These are phyloP conservation scores for Roridomyces roridus DNA, from an alignment of 768 basidiomycete species.

Conservation along the genomic window DNA sequence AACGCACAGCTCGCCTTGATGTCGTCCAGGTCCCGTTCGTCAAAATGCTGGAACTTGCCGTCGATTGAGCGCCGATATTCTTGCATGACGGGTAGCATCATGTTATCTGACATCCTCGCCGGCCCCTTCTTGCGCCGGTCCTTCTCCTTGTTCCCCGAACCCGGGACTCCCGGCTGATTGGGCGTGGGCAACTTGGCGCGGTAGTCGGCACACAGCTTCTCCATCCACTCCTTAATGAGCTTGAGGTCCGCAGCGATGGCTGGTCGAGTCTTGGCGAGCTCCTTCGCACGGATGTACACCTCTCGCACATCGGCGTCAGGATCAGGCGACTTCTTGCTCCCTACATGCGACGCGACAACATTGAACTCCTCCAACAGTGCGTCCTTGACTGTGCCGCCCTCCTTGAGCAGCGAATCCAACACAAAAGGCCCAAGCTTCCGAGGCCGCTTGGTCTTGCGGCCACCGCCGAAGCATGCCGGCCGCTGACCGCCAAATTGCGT, in stretches of 20 bases:
- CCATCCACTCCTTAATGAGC: too few species aligned
- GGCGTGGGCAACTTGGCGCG: too few species aligned
- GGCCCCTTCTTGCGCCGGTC: conserved; percentile 1
- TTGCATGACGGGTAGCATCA: conserved; percentile 10
- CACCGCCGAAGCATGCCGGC: neutral
- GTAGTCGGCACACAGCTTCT: too few species aligned
- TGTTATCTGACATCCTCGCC: conserved; percentile 1
- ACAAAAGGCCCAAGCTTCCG: too few species aligned
- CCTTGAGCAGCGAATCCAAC: too few species aligned
- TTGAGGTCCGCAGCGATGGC: conserved; percentile 1
- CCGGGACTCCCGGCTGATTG: too few species aligned
- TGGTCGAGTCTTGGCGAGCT: neutral
- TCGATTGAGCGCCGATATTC: conserved; percentile 22
- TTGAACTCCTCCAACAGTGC: too few species aligned
- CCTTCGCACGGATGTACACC: too few species aligned
- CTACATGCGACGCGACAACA: neutral
- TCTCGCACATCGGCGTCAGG: too few species aligned
- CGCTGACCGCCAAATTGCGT: conserved; percentile 26
- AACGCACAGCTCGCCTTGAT: conserved; percentile 48
- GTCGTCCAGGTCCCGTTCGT: conserved; percentile 24
- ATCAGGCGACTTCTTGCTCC: neutral
- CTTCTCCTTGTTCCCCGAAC: neutral
- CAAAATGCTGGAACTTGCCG: conserved; percentile 8
- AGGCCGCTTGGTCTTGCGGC: neutral
- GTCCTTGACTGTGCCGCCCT: too few species aligned